Evolutionary conservation across 75 land plant species (phyloP).

Genomic region (Sequoiadendron giganteum): DNA sequence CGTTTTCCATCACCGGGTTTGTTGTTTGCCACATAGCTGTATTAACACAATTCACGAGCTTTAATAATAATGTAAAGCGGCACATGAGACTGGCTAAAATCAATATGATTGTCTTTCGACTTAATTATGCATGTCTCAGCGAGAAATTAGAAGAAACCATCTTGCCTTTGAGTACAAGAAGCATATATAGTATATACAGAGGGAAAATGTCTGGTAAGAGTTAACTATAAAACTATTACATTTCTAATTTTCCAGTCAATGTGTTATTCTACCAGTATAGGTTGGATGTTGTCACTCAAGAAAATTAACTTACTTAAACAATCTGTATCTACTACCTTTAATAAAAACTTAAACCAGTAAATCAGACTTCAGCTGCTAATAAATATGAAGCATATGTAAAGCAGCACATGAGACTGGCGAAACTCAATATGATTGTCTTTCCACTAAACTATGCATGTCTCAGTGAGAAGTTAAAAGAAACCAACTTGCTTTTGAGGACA

Average conservation of each 20-base stretch:
- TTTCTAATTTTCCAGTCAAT: background rate
- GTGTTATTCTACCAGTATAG: background rate
- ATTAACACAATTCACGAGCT: background rate
- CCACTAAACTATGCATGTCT: background rate
- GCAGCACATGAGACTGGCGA: background rate
- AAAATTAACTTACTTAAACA: background rate
- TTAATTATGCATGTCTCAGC: background rate
- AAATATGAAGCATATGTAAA: background rate
- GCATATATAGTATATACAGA: background rate
- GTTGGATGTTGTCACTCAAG: background rate
- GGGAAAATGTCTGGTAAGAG: background rate
- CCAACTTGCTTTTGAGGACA: background rate
- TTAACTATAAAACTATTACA: background rate
- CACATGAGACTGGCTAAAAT: background rate
- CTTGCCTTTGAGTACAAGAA: background rate
- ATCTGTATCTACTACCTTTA: background rate
- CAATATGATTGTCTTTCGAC: background rate
- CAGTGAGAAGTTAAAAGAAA: background rate
- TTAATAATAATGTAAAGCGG: background rate
- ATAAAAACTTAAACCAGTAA: background rate
- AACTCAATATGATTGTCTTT: background rate
- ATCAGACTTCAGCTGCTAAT: background rate
- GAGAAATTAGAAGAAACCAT: background rate
- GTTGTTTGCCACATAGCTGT: slow-evolving; percentile 71
- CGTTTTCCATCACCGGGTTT: slow-evolving; percentile 83